Percentiles rank a stretch among this genome's conserved stretches.
Evolutionary conservation across 352 stramenopile species (phyloP).

Genomic region (Lagenidium giganteum): DNA sequence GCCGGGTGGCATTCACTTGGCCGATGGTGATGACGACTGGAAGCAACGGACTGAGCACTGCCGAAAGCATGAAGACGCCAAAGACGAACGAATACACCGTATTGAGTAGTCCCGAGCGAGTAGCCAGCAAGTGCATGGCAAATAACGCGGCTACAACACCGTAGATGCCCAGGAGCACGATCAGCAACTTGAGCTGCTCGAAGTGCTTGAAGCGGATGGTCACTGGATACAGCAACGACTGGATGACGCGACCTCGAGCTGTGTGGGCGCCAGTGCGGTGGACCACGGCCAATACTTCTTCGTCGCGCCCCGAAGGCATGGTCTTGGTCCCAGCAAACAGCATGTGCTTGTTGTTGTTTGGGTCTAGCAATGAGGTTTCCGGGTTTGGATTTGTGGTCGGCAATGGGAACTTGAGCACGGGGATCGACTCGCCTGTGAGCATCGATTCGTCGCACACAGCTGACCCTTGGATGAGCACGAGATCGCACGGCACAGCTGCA

Average conservation of each 20-base stretch:
- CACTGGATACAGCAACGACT: slow-evolving; percentile 76
- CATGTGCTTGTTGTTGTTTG: slow-evolving; percentile 71
- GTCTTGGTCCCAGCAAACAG: slow-evolving; percentile 80
- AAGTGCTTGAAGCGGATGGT: slow-evolving; percentile 89
- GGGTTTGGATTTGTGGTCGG: slow-evolving; percentile 40
- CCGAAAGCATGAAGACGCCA: slow-evolving; percentile 69
- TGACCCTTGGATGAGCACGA: slow-evolving; percentile 55
- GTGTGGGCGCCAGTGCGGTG: slow-evolving; percentile 80
- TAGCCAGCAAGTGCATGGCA: slow-evolving; percentile 59
- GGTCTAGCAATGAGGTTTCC: no score
- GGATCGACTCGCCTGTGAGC: slow-evolving; percentile 75
- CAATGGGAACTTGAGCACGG: slow-evolving; percentile 71
- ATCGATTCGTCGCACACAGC: slow-evolving; percentile 69
- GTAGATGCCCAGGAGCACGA: slow-evolving; percentile 70
- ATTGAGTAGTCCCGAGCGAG: slow-evolving; percentile 54
- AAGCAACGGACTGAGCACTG: slow-evolving; percentile 73
- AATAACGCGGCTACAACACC: slow-evolving; percentile 60
- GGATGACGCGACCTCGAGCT: slow-evolving; percentile 71
- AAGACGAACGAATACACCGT: slow-evolving; percentile 57
- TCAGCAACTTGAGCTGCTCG: slow-evolving; percentile 75
- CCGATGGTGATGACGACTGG: slow-evolving; percentile 83
- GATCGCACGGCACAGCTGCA: slow-evolving; percentile 53
- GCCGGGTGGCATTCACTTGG: slow-evolving; percentile 74
- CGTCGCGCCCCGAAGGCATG: slow-evolving; percentile 47
- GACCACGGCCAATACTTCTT: slow-evolving; percentile 69